Percentiles rank a stretch among this genome's conserved stretches.
Evolutionary conservation across 164 flowering plant species (phyloP).

Genomic region (Taxillus chinensis): DNA sequence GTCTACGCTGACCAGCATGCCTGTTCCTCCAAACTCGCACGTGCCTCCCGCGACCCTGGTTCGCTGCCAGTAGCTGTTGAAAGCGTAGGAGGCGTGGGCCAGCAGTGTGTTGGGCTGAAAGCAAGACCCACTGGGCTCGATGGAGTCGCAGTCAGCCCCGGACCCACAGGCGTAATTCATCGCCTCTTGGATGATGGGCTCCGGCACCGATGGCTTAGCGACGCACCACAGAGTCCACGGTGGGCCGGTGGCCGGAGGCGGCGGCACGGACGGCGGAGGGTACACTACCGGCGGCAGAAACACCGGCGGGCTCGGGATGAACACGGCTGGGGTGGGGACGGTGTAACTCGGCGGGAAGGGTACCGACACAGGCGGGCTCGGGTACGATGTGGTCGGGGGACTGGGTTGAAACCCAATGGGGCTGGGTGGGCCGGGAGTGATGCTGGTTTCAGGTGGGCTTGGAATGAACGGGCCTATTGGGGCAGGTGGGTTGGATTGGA

Average conservation of each 20-base stretch:
- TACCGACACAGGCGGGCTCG: neutral
- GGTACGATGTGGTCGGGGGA: neutral
- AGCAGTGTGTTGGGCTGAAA: constrained; percentile 52
- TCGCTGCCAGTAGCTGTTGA: constrained; percentile 89
- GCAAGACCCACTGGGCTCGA: constrained; percentile 62
- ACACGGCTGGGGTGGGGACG: neutral
- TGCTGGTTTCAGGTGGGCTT: constrained; percentile 32
- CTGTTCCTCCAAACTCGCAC: constrained; percentile 86
- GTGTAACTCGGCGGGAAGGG: neutral
- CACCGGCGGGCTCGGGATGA: constrained; percentile 36
- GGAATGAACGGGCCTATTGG: neutral
- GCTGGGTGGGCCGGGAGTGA: constrained; percentile 15
- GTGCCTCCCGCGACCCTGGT: constrained; percentile 69
- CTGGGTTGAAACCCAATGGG: constrained; percentile 15
- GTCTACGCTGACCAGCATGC: constrained; percentile 71
- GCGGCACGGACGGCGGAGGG: constrained; percentile 69
- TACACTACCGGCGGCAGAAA: constrained; percentile 56
- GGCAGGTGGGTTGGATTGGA: constrained; percentile 17
- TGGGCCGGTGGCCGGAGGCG: constrained; percentile 26
- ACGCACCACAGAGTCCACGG: constrained; percentile 63
- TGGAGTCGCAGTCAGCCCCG: constrained; percentile 74
- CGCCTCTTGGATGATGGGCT: constrained; percentile 77
- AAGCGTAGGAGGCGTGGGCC: constrained; percentile 86
- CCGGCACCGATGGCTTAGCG: constrained; percentile 92
- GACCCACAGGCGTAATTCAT: constrained; percentile 94